A percentile compares a stretch with the other conserved stretches of the same genome.
phyloP scores from a whole-genome alignment of 163 green algal species.

The Coccomyxa subellipsoidea region DNA sequence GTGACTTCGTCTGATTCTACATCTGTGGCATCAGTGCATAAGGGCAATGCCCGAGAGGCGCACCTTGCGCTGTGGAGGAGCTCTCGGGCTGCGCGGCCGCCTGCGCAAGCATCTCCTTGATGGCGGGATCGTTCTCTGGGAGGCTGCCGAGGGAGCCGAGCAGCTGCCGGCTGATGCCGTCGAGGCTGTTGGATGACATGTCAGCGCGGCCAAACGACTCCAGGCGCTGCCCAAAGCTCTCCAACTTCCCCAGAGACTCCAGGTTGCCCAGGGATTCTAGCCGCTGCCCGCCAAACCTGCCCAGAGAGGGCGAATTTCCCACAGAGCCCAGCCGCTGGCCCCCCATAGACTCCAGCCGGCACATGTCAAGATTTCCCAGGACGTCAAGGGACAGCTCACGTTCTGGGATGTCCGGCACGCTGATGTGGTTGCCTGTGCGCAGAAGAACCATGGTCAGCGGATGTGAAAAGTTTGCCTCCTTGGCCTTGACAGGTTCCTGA shows the following conservation, averaged over 20 bases:
- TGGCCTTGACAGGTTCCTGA: too few species aligned
- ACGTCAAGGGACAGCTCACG: not conserved
- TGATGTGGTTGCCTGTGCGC: not conserved
- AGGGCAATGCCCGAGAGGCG: not conserved
- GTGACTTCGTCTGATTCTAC: too few species aligned
- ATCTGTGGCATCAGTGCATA: too few species aligned
- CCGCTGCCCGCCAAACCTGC: not conserved
- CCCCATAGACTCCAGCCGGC: not conserved
- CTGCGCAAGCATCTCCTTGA: not conserved
- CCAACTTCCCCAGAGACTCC: not conserved
- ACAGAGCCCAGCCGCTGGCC: not conserved
- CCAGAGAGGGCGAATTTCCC: not conserved
- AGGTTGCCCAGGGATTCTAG: constrained; percentile 7
- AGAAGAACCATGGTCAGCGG: not conserved
- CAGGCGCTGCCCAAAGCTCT: not conserved
- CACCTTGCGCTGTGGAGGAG: not conserved
- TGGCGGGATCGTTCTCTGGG: not conserved
- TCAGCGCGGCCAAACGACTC: not conserved
- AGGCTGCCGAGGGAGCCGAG: not conserved
- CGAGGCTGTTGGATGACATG: not conserved
- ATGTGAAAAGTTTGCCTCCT: not conserved
- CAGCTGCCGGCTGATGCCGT: constrained; percentile 4
- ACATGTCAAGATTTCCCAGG: not conserved
- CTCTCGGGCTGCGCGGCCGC: not conserved
- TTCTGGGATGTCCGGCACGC: constrained; percentile 1